A percentile compares a stretch with the other conserved stretches of the same genome.
Conservation (phyloP, 2,329 filamentous ascomycete species). For the Chalaropsis ovoidea region DNA sequence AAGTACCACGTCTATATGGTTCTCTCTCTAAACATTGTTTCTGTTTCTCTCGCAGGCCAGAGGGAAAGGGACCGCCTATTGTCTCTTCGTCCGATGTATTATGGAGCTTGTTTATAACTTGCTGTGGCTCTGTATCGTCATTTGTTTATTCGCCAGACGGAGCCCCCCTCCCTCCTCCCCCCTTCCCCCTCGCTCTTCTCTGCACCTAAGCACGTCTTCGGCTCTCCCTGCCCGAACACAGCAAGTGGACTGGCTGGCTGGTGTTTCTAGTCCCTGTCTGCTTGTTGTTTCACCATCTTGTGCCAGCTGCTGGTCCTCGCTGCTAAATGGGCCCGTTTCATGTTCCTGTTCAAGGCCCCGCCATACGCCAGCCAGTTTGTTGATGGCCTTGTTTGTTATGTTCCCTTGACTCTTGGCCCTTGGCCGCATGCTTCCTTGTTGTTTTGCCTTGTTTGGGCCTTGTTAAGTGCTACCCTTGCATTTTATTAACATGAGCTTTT, state of each 20-base stretch:
- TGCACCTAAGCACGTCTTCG: too few relatives aligned
- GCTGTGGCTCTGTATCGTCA: conserved; percentile 5
- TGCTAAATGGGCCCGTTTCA: conserved; percentile 2
- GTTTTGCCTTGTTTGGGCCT: conserved; percentile 5
- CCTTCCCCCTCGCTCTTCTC: not conserved
- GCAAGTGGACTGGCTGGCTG: not conserved
- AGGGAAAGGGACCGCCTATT: not conserved
- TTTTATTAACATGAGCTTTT: not conserved
- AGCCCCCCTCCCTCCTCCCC: not conserved
- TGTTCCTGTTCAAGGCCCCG: not conserved
- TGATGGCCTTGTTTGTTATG: not conserved
- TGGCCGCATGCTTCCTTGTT: conserved; percentile 5
- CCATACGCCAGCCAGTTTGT: not conserved
- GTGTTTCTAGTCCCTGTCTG: conserved; percentile 10
- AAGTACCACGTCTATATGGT: not conserved
- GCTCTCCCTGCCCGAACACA: not conserved
- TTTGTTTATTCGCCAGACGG: conserved; percentile 5
- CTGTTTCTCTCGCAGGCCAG: conserved; percentile 1
- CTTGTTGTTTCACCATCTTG: conserved; percentile 13
- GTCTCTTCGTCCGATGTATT: conserved; percentile 11
- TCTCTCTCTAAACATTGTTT: conserved; percentile 13
- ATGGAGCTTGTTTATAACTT: conserved; percentile 1
- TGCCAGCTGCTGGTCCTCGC: not conserved
- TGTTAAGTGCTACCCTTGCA: conserved; percentile 6
- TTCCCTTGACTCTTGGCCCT: not conserved